These are phyloP conservation scores for Trametes sp. DNA, from an alignment of 1,284 basidiomycete species.

Conservation along the genomic window DNA sequence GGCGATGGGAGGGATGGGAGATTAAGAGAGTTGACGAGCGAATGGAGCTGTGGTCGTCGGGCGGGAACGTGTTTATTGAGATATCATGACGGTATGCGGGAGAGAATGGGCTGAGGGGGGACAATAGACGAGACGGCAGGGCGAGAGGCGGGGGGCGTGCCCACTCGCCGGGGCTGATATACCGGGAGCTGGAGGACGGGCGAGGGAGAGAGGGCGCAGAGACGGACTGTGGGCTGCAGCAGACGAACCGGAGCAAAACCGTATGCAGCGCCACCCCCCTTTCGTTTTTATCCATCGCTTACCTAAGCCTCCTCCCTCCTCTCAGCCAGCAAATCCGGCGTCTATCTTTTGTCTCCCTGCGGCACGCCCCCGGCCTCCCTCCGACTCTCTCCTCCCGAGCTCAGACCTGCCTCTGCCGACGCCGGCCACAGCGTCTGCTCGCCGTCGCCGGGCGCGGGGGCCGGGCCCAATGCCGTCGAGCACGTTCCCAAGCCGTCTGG, in stretches of 20 bases:
- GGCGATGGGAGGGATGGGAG: slow-evolving; percentile 30
- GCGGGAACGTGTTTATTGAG: slow-evolving; percentile 42
- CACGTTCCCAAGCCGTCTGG: slow-evolving; percentile 26
- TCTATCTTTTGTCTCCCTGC: slow-evolving; percentile 19
- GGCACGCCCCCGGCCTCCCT: slow-evolving; percentile 5
- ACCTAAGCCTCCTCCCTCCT: slow-evolving; percentile 25
- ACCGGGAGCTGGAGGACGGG: slow-evolving; percentile 14
- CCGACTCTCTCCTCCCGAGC: slow-evolving; percentile 6
- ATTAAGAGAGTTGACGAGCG: slow-evolving; percentile 24
- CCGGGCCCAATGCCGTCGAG: slow-evolving; percentile 22
- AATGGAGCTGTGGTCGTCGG: slow-evolving; percentile 29
- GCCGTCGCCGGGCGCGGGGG: not conserved
- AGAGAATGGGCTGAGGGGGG: slow-evolving; percentile 25
- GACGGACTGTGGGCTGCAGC: slow-evolving; percentile 24
- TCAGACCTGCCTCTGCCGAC: not conserved
- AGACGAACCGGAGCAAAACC: slow-evolving; percentile 39
- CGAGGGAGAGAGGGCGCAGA: slow-evolving; percentile 22
- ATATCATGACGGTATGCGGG: slow-evolving; percentile 45
- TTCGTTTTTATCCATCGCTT: slow-evolving; percentile 33
- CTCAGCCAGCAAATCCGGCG: slow-evolving; percentile 3
- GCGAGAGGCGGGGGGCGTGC: slow-evolving; percentile 40
- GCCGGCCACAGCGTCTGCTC: slow-evolving; percentile 1
- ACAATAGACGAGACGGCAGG: slow-evolving; percentile 27
- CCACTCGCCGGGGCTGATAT: slow-evolving; percentile 40
- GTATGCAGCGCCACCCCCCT: slow-evolving; percentile 28